Percentiles rank a stretch among this genome's conserved stretches.
Conservation (phyloP, 2,329 filamentous ascomycete genomes). For the Monilinia vaccinii-corymbosi region DNA sequence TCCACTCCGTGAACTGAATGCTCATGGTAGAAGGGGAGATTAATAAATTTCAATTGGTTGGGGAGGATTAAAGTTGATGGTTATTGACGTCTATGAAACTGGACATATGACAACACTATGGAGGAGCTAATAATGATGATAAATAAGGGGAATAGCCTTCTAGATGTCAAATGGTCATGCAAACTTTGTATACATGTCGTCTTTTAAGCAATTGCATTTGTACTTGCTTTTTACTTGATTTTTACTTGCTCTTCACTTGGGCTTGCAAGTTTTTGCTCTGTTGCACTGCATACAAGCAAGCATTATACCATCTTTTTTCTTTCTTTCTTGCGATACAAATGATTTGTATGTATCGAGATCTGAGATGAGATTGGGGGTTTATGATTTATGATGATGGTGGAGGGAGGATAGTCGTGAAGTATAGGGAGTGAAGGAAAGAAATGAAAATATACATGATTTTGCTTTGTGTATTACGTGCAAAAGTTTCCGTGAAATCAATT, state of each 20-base stretch:
- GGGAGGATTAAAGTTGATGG: background rate
- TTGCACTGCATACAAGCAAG: background rate
- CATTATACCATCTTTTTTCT: background rate
- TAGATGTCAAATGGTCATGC: background rate
- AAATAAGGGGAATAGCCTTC: background rate
- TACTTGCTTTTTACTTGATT: background rate
- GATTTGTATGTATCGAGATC: background rate
- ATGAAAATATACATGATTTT: too few relatives aligned
- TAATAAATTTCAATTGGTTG: background rate
- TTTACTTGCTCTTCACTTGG: background rate
- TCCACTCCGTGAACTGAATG: background rate
- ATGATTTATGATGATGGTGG: background rate
- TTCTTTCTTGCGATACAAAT: background rate
- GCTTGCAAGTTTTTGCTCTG: background rate
- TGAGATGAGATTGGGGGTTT: background rate
- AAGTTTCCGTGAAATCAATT: too few relatives aligned
- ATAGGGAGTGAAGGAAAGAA: background rate
- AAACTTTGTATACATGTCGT: background rate
- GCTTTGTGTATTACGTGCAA: too few relatives aligned
- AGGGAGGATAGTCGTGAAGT: background rate
- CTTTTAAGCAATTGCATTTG: background rate
- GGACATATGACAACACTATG: background rate
- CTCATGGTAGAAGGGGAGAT: background rate
- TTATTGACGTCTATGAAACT: background rate
- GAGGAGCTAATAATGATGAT: slow-evolving; percentile 9